Conservation (phyloP, 1,284 basidiomycete genomes). For the Apiotrichum veenhuisii region DNA sequence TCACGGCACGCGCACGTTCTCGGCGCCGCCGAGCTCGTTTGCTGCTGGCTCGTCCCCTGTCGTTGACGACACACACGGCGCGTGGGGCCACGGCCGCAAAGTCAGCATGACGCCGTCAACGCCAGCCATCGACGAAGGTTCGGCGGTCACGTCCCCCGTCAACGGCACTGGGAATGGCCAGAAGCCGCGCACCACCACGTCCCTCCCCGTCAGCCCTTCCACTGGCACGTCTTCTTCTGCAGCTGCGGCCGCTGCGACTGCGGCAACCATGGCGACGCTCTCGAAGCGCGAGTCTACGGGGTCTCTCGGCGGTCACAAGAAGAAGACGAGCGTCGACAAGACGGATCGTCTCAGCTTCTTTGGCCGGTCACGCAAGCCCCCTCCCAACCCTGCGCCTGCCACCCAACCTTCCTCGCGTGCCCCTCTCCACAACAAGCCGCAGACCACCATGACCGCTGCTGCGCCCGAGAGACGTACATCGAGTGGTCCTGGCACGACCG, state of each 20-base stretch:
- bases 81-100: constrained; percentile 32
- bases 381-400: constrained; percentile 48
- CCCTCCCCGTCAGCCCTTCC: constrained; percentile 7
- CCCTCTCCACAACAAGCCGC: constrained; percentile 16
- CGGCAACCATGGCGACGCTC: constrained; percentile 10
- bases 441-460: constrained; percentile 17
- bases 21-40: constrained; percentile 6
- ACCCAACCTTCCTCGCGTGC: constrained; percentile 27
- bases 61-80: constrained; percentile 19
- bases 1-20: neutral
- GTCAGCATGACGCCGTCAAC: constrained; percentile 29
- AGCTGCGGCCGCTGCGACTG: constrained; percentile 3
- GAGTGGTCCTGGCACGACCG: constrained; percentile 1
- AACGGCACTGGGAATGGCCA: neutral
- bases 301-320: constrained; percentile 43
- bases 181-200: constrained; percentile 4
- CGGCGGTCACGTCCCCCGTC: neutral
- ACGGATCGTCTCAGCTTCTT: constrained; percentile 60
- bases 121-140: constrained; percentile 21
- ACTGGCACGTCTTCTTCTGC: neutral
- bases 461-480: constrained; percentile 39
- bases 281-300: constrained; percentile 44
- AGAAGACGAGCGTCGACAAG: constrained; percentile 47
- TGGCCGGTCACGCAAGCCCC: constrained; percentile 70
- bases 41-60: constrained; percentile 1